phyloP scores from a whole-genome alignment of 2,329 filamentous ascomycete genomes.

The Zymoseptoria crescenta region DNA sequence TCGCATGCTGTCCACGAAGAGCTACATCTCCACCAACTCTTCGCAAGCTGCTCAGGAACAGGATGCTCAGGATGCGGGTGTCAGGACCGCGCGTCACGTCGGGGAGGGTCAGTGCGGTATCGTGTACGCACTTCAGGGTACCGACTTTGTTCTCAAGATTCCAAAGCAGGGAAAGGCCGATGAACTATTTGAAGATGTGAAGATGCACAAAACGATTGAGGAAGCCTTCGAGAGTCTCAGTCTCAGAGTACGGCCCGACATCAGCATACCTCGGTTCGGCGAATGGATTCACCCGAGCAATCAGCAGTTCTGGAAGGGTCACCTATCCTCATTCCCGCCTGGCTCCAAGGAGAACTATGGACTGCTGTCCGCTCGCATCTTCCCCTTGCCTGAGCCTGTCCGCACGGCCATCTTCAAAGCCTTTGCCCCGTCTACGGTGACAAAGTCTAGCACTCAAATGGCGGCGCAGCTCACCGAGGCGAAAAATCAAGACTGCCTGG shows the following conservation, averaged over 20 bases:
- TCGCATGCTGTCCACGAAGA: too few relatives aligned
- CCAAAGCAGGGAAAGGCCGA: neutral
- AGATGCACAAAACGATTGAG: neutral
- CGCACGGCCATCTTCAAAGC: neutral
- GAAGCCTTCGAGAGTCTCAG: neutral
- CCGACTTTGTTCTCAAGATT: neutral
- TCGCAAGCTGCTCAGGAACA: neutral
- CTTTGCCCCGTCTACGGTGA: neutral
- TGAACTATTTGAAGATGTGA: neutral
- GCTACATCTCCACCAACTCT: too few relatives aligned
- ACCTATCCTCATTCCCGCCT: neutral
- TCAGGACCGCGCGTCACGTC: neutral
- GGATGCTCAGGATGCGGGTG: neutral
- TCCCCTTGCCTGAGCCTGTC: neutral
- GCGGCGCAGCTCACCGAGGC: neutral
- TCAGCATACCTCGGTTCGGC: neutral
- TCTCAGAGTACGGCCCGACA: neutral
- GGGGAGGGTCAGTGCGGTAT: slow-evolving; percentile 1
- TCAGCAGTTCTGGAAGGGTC: neutral
- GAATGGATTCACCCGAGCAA: neutral
- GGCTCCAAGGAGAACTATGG: neutral
- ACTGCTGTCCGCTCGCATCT: neutral
- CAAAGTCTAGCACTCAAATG: neutral
- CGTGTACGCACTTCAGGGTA: neutral
- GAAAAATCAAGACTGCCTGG: slow-evolving; percentile 2